These are phyloP conservation scores for Diaporthe longicolla DNA, from an alignment of 2,329 filamentous ascomycete species.

Conservation along the genomic window DNA sequence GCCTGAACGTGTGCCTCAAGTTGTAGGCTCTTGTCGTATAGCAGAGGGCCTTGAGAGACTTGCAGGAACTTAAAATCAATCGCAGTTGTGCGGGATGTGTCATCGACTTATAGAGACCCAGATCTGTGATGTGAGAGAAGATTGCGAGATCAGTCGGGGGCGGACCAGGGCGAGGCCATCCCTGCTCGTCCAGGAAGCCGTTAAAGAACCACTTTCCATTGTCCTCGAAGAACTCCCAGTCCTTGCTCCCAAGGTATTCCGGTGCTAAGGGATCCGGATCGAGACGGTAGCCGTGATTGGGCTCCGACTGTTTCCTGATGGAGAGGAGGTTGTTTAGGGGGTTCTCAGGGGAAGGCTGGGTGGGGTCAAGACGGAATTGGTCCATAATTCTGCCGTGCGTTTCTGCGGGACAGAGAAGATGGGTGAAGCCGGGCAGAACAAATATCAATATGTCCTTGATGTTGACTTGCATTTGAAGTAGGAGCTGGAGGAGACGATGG, in stretches of 20 bases:
- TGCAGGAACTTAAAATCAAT: background rate
- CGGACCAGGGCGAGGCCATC: background rate
- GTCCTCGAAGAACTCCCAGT: background rate
- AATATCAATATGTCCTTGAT: background rate
- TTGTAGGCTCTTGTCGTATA: background rate
- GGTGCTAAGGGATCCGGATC: background rate
- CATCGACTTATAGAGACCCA: background rate
- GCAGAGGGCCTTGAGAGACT: background rate
- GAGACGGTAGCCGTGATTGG: background rate
- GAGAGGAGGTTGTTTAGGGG: background rate
- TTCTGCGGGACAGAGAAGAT: background rate
- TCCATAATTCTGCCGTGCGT: background rate
- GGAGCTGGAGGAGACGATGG: background rate
- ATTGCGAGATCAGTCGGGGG: background rate
- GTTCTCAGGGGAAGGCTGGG: background rate
- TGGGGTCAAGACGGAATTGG: background rate
- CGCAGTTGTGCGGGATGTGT: background rate
- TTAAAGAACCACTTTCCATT: background rate
- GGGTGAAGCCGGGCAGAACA: no score
- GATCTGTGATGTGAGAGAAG: background rate
- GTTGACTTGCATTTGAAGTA: background rate
- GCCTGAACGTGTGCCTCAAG: background rate
- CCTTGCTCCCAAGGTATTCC: background rate
- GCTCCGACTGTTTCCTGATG: background rate
- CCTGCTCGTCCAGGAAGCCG: background rate